phyloP scores from a whole-genome alignment of 169 alveolate species.

The Plasmodium knowlesi region DNA sequence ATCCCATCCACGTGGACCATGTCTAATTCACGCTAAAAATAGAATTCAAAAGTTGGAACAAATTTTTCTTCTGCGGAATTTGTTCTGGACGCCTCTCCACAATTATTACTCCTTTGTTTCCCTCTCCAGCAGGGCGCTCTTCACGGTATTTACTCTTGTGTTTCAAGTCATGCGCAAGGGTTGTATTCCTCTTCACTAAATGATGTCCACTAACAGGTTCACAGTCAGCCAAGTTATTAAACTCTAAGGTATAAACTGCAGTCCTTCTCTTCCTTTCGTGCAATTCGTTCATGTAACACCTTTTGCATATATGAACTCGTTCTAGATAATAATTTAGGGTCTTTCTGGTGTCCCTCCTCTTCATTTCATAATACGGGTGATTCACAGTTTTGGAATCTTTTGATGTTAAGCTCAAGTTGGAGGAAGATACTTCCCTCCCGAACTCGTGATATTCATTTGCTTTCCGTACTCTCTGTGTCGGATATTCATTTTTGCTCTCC shows the following conservation, averaged over 20 bases:
- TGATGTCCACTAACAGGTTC: neutral
- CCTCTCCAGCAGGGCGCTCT: neutral
- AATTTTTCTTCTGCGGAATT: conserved; percentile 21
- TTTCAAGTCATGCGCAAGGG: neutral
- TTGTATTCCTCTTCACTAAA: neutral
- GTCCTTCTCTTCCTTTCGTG: conserved; percentile 52
- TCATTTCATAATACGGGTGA: neutral
- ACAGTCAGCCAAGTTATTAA: conserved; percentile 15
- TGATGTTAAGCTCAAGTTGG: neutral
- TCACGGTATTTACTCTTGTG: neutral
- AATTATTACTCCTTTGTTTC: neutral
- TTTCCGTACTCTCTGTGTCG: conserved; percentile 1
- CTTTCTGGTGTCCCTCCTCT: neutral
- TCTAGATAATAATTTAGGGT: neutral
- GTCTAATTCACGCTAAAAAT: conserved; percentile 43
- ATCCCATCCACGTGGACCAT: neutral
- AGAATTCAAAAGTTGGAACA: conserved; percentile 29
- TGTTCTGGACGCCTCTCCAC: neutral
- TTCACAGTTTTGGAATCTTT: neutral
- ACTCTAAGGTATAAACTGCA: conserved; percentile 56
- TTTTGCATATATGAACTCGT: conserved; percentile 30
- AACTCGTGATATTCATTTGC: conserved; percentile 10
- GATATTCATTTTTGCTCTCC: conserved; percentile 13
- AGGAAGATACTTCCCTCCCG: neutral
- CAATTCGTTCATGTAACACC: conserved; percentile 32